These are phyloP conservation scores for Corynespora cassiicola DNA, from an alignment of 2,329 filamentous ascomycete species.

Conservation along the genomic window DNA sequence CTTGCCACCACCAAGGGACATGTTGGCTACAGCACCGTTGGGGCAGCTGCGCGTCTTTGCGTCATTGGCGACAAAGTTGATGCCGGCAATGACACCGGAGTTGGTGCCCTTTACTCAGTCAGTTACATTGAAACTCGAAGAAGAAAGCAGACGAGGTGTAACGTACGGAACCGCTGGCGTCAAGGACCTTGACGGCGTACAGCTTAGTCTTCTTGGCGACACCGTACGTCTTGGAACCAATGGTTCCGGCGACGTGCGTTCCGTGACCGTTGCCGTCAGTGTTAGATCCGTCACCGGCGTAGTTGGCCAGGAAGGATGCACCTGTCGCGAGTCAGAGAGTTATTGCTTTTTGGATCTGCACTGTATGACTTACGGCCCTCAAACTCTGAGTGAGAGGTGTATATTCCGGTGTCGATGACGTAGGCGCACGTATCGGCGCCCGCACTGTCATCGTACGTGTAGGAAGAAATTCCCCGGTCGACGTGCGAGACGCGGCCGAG, in stretches of 20 bases:
- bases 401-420: slow-evolving; percentile 71
- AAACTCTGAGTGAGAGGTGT: slow-evolving; percentile 56
- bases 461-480: slow-evolving; percentile 34
- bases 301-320: slow-evolving; percentile 47
- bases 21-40: slow-evolving; percentile 45
- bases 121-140: slow-evolving; percentile 9
- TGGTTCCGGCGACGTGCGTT: slow-evolving; percentile 46
- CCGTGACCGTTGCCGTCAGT: slow-evolving; percentile 49
- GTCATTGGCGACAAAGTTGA: slow-evolving; percentile 45
- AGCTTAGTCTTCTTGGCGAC: slow-evolving; percentile 48
- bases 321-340: slow-evolving; percentile 13
- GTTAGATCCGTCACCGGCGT: slow-evolving; percentile 41
- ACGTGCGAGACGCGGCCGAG: slow-evolving; percentile 49
- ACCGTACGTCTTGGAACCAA: slow-evolving; percentile 46
- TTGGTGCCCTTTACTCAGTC: slow-evolving; percentile 43
- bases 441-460: slow-evolving; percentile 48
- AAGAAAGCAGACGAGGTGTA: too few relatives aligned
- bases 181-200: slow-evolving; percentile 50
- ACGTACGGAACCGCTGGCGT: slow-evolving; percentile 41
- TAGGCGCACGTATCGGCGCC: slow-evolving; percentile 59
- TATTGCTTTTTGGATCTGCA: not conserved
- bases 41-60: slow-evolving; percentile 41
- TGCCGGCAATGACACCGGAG: slow-evolving; percentile 48
- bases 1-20: slow-evolving; percentile 49
- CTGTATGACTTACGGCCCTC: slow-evolving; percentile 37